phyloP scores from a whole-genome alignment of 164 flowering plant genomes.

The Santalum album region DNA sequence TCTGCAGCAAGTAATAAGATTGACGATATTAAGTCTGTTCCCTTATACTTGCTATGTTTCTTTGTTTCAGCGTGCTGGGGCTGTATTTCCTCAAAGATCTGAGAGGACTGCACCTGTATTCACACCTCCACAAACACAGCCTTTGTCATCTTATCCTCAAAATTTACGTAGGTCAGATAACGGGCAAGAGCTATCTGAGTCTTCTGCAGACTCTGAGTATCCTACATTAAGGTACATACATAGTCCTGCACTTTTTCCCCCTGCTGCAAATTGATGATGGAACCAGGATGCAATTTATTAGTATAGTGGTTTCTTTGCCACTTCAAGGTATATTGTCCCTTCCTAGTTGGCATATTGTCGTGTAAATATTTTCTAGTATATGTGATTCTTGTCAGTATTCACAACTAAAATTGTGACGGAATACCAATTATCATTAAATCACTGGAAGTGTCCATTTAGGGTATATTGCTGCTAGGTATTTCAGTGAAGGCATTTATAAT shows the following conservation, averaged over 20 bases:
- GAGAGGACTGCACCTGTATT: slow-evolving; percentile 81
- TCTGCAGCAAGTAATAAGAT: too few relatives aligned
- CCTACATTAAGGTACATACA: slow-evolving; percentile 71
- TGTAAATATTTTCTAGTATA: too few relatives aligned
- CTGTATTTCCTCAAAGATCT: slow-evolving; percentile 84
- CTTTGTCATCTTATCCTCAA: slow-evolving; percentile 61
- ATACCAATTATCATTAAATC: too few relatives aligned
- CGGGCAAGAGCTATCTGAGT: slow-evolving; percentile 44
- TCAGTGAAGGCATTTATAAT: too few relatives aligned
- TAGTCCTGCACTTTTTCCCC: neutral
- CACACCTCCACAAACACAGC: slow-evolving; percentile 85
- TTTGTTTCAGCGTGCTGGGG: slow-evolving; percentile 80
- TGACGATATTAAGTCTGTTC: too few relatives aligned
- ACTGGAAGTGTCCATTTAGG: too few relatives aligned
- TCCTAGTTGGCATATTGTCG: too few relatives aligned
- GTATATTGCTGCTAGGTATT: too few relatives aligned
- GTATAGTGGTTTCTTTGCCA: too few relatives aligned
- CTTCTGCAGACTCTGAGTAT: slow-evolving; percentile 71
- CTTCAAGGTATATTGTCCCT: too few relatives aligned
- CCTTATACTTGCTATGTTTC: neutral
- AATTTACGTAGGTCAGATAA: slow-evolving; percentile 45
- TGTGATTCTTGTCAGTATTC: too few relatives aligned
- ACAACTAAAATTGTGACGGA: too few relatives aligned
- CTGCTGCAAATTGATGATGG: neutral
- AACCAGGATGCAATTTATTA: neutral